Evolutionary conservation across 148 eudicot species (phyloP), one percentile per base, ranked within the genome.

Genomic region (Vaccinium myrtillus): DNA sequence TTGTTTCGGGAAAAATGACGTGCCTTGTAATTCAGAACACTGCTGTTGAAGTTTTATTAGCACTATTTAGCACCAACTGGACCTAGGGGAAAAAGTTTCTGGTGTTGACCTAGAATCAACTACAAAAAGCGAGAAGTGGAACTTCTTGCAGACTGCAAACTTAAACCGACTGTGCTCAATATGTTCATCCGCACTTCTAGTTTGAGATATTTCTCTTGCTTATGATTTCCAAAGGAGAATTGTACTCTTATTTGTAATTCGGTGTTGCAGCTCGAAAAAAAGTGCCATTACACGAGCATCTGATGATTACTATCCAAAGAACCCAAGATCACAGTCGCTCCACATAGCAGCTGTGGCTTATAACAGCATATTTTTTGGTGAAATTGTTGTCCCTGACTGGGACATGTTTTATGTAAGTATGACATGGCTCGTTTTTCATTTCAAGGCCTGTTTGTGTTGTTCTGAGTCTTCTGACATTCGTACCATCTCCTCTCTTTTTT

Each of bases 321-420:
- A 90, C 25, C 84, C 86, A 21, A 81, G 77, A 32, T 83, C 86
- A n/a, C 92, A 90, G 87, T 86, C 92, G 9, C 48, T 90, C 13
- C 92, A 90, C 74, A 83, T 90, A 69, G 90, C 92, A 27, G 81
- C 90, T 6, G 90, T 88, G 80, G 87, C 89, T 50, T 90, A 84
- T 81, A 90, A 90, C 85, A 90, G 92, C 83, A 83, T 90, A 59
- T 84, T 90, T 2, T 70, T 90, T 36, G 90, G 92, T 23, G 92
- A 90, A 86, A 61, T 90, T 61, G 74, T 90, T 8, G 89, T 90
- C 53, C 92, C 90, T 3, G 92, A 90, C 69, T 90, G 92, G 92
- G 92, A 90, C 77, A 90, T 90, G 92, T 88, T 90, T 88, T 89
- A 83, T 55, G 92, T 88, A 80, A 61, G 87, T 90, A 76, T 79